Conservation (phyloP, 2,329 filamentous ascomycete genomes). For the Nectriaceae sp. region DNA sequence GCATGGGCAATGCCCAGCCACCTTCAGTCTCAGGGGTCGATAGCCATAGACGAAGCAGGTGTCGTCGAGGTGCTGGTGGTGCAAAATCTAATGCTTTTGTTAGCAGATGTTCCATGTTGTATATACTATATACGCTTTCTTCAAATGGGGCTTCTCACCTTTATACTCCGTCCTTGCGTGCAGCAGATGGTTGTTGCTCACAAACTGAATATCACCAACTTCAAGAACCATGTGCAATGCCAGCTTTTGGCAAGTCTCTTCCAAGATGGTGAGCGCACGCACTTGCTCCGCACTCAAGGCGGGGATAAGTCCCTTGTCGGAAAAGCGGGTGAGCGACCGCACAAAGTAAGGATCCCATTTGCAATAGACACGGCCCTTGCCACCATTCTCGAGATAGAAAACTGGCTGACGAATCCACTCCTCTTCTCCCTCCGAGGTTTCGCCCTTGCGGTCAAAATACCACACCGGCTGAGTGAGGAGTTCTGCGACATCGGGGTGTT, state of each 20-base stretch:
- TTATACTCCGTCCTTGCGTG: slow-evolving; percentile 82
- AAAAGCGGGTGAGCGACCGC: slow-evolving; percentile 73
- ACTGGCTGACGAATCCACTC: slow-evolving; percentile 73
- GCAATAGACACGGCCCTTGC: slow-evolving; percentile 53
- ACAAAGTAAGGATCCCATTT: slow-evolving; percentile 95
- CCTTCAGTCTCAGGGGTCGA: slow-evolving; percentile 80
- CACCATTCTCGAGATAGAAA: slow-evolving; percentile 73
- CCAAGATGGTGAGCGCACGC: slow-evolving; percentile 61
- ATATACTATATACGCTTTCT: slow-evolving; percentile 13
- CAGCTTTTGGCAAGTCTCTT: slow-evolving; percentile 72
- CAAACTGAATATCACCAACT: slow-evolving; percentile 84
- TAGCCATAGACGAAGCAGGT: slow-evolving; percentile 83
- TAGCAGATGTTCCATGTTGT: slow-evolving; percentile 3
- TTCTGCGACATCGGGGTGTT: slow-evolving; percentile 78
- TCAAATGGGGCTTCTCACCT: slow-evolving; percentile 17
- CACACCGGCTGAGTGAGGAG: slow-evolving; percentile 76
- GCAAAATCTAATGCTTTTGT: slow-evolving; percentile 45
- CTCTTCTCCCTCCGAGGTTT: slow-evolving; percentile 72
- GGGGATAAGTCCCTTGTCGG: slow-evolving; percentile 71
- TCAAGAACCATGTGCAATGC: slow-evolving; percentile 85
- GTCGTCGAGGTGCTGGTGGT: slow-evolving; percentile 69
- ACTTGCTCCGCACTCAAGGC: slow-evolving; percentile 68
- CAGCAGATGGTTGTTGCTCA: slow-evolving; percentile 77
- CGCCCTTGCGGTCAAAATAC: slow-evolving; percentile 93
- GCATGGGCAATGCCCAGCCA: slow-evolving; percentile 83